phyloP scores from a whole-genome alignment of 164 flowering plant species.

The Vitis rupestris region DNA sequence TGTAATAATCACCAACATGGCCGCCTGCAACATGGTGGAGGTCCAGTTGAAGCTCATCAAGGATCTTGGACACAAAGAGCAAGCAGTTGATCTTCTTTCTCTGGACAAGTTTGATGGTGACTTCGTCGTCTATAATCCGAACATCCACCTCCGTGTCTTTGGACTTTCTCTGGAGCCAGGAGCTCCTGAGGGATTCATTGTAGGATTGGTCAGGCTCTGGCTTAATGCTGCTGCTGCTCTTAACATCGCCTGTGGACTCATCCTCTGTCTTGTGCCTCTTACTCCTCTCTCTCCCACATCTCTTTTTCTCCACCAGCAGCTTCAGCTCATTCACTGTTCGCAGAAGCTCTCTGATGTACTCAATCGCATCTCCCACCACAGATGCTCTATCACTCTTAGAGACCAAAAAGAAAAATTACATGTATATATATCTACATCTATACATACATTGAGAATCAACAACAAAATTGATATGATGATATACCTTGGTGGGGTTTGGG shows the following conservation, averaged over 20 bases:
- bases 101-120: conserved; percentile 84
- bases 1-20: conserved; percentile 73
- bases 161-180: conserved; percentile 90
- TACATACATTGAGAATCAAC: not conserved
- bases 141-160: conserved; percentile 92
- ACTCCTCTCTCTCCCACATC: conserved; percentile 53
- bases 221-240: conserved; percentile 38
- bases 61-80: conserved; percentile 71
- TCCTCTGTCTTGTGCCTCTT: conserved; percentile 60
- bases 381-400: conserved; percentile 82
- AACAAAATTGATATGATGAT: not conserved
- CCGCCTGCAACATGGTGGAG: conserved; percentile 96
- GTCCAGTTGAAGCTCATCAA: conserved; percentile 85
- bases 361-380: conserved; percentile 81
- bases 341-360: conserved; percentile 77
- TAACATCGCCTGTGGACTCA: conserved; percentile 32
- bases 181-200: conserved; percentile 63
- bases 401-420: not conserved
- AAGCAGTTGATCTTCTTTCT: conserved; percentile 75
- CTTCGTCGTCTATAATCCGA: conserved; percentile 85
- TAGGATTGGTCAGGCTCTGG: conserved; percentile 37
- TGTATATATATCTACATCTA: not conserved
- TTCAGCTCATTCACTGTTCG: conserved; percentile 75
- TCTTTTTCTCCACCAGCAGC: conserved; percentile 72
- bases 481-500: conserved; percentile 87